These are phyloP conservation scores for Boletellus emodensis DNA, from an alignment of 768 basidiomycete species.

Conservation along the genomic window DNA sequence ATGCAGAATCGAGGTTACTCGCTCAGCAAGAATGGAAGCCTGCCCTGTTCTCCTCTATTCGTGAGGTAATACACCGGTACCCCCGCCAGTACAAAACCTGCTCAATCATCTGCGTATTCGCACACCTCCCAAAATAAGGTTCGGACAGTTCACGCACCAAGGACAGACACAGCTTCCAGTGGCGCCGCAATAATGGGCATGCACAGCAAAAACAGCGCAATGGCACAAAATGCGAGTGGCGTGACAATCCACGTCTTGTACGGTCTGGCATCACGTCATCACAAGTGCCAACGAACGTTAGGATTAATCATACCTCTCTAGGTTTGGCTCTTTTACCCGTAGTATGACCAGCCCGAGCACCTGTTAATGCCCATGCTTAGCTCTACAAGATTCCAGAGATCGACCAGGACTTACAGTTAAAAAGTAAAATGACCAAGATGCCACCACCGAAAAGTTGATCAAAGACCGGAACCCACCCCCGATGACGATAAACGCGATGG, in stretches of 20 bases:
- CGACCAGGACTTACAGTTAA: conserved; percentile 54
- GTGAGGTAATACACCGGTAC: conserved; percentile 84
- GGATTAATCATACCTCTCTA: conserved; percentile 57
- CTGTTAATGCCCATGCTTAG: conserved; percentile 33
- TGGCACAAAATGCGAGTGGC: conserved; percentile 84
- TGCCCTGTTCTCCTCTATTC: conserved; percentile 44
- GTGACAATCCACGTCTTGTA: conserved; percentile 92
- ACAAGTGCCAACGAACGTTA: not conserved
- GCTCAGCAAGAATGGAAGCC: conserved; percentile 33
- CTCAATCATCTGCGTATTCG: not conserved
- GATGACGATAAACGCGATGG: conserved; percentile 72
- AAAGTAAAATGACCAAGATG: conserved; percentile 85
- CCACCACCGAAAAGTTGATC: conserved; percentile 86
- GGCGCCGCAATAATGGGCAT: conserved; percentile 97
- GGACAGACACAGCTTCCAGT: conserved; percentile 77
- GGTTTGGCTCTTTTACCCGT: conserved; percentile 83
- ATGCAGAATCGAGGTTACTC: conserved; percentile 20
- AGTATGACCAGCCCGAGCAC: conserved; percentile 86
- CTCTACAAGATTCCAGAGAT: not conserved
- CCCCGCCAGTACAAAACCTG: conserved; percentile 76
- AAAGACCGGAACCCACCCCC: conserved; percentile 88
- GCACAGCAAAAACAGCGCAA: conserved; percentile 57
- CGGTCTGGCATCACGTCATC: conserved; percentile 48
- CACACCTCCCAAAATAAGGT: not conserved
- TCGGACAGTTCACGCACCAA: conserved; percentile 49